Conservation (phyloP, 208 protist species). For the Trichomonas vaginalis region DNA sequence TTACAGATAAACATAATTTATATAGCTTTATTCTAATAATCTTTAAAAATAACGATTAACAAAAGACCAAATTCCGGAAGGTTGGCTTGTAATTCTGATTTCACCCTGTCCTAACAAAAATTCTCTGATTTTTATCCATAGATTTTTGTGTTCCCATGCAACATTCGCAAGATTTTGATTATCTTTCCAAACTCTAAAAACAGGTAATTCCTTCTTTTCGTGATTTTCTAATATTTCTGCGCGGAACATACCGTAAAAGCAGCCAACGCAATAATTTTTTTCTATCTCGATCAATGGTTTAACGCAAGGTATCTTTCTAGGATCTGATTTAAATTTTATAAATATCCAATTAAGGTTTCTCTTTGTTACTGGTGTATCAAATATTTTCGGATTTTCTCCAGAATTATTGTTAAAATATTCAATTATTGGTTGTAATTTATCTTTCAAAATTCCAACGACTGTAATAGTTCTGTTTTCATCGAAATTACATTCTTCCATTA, state of each 20-base stretch:
- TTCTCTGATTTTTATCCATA: not conserved
- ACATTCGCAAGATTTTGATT: not conserved
- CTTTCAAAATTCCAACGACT: not conserved
- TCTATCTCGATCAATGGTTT: not conserved
- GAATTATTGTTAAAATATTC: not conserved
- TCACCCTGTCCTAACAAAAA: not conserved
- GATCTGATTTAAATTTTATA: not conserved
- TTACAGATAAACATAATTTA: too few species aligned
- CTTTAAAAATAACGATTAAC: too few species aligned
- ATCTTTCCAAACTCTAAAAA: not conserved
- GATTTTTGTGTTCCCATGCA: not conserved
- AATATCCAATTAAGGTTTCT: not conserved
- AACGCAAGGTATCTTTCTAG: not conserved
- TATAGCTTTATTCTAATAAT: too few species aligned
- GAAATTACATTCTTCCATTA: not conserved
- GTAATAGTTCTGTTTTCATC: not conserved
- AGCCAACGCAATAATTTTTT: not conserved
- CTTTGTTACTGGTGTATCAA: not conserved
- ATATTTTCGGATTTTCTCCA: not conserved
- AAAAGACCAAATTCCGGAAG: not conserved
- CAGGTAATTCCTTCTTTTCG: not conserved
- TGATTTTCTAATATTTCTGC: not conserved
- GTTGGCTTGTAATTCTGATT: not conserved
- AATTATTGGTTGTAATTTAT: not conserved
- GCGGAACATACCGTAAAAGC: not conserved